These are phyloP conservation scores for Plenodomus tracheiphilus DNA, from an alignment of 2,329 filamentous ascomycete species.

Conservation along the genomic window DNA sequence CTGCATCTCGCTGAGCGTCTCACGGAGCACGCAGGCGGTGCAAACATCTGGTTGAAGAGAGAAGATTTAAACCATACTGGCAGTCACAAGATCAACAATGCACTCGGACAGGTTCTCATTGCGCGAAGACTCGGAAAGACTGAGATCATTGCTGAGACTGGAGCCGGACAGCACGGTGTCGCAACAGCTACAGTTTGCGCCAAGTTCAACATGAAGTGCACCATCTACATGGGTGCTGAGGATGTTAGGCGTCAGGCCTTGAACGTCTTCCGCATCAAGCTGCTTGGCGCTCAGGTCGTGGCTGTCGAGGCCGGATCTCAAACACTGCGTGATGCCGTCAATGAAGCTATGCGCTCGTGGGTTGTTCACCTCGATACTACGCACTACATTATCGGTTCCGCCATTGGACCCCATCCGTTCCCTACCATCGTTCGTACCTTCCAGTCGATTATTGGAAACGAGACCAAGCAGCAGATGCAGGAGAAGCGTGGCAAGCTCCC, in stretches of 20 bases:
- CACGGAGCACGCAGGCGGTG: conserved; percentile 85
- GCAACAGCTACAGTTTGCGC: conserved; percentile 96
- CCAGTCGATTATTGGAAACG: conserved; percentile 93
- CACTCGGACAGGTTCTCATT: conserved; percentile 87
- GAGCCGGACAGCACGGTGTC: conserved; percentile 96
- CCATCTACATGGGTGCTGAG: conserved; percentile 97
- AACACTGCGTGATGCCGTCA: conserved; percentile 69
- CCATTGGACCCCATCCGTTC: conserved; percentile 97
- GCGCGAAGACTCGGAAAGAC: conserved; percentile 88
- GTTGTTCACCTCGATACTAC: conserved; percentile 90
- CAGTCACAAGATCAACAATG: conserved; percentile 99
- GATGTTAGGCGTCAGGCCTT: conserved; percentile 94
- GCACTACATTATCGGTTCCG: conserved; percentile 97
- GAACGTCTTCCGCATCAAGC: conserved; percentile 98
- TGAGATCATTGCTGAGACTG: conserved; percentile 96
- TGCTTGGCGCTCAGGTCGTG: conserved; percentile 89
- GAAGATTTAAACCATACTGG: conserved; percentile 98
- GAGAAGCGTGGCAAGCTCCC: conserved; percentile 84
- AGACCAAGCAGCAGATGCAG: conserved; percentile 91
- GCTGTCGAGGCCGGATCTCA: conserved; percentile 88
- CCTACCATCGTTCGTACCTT: conserved; percentile 96
- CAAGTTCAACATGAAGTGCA: conserved; percentile 98
- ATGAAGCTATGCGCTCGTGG: conserved; percentile 93
- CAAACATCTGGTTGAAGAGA: conserved; percentile 96
- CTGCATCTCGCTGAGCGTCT: conserved; percentile 86